Evolutionary conservation across 2,329 filamentous ascomycete genomes (phyloP), one percentile per base, ranked within the genome.

Genomic region (Neoascochyta sp.): DNA sequence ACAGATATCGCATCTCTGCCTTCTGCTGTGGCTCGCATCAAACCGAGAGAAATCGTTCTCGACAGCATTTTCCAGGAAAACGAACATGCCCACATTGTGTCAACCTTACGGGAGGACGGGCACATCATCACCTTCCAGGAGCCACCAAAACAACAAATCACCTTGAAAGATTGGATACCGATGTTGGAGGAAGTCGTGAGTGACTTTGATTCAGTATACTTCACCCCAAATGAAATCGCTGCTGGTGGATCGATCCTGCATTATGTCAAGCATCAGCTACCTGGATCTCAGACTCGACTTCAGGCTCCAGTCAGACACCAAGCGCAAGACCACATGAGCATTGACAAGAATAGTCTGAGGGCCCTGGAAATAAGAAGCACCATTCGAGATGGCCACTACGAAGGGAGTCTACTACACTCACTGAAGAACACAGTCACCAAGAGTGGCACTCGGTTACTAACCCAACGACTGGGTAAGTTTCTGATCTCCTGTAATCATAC

Each of bases 331-430:
- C 80, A 83, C 42, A 92, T 98, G 86, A 75, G 69, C 28, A 93
- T 98, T 45, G 92, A 98, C 66, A 89, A 83, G 56, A 94, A 89
- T 54, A 95, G 84, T 45, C 74, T 98, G 65, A 77, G 86, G 36
- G 86, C 89, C 1, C 72, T 98, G 4, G 92, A 98, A 62, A 86
- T 98, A 44, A 80, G 86, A 44, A 80, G 81, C 56, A 96, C 92
- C 0, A 79, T 94, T 28, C 77, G 83, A 27, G 90, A 96, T 49
- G 81, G 84, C 3, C 64, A 74, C 12, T 83, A 83, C 21, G 80
- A 83, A 43, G 92, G 92, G 4, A 95, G 89, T 54, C 68, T 98
- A 23, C 68, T 98, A 20, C 88, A 96, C 64, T 84, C 87, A n/a
- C 76, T 96, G 29, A 79, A 89, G 37, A 78, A 83, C 30, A 98